Percentiles rank a stretch among this genome's conserved stretches.
phyloP scores from a whole-genome alignment of 1,284 basidiomycete species.

The Fomitopsis palustris region DNA sequence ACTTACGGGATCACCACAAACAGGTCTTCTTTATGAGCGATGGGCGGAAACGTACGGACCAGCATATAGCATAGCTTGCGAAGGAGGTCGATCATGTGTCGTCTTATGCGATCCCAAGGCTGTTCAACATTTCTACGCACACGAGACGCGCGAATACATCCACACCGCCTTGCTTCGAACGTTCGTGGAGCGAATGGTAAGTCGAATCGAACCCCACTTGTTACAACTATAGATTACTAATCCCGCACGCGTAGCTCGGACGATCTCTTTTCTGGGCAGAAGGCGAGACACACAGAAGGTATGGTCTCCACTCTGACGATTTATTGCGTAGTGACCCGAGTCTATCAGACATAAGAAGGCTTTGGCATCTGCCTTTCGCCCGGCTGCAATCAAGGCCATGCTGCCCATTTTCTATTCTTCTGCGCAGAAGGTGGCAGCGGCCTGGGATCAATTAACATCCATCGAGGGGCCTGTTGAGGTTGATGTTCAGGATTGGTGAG shows the following conservation, averaged over 20 bases:
- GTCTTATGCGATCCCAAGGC: constrained; percentile 54
- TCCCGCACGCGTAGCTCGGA: constrained; percentile 36
- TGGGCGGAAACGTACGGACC: constrained; percentile 45
- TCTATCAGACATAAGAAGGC: constrained; percentile 37
- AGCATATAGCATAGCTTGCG: constrained; percentile 38
- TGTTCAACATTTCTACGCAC: constrained; percentile 45
- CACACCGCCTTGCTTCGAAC: constrained; percentile 25
- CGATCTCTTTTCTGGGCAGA: constrained; percentile 48
- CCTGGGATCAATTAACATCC: constrained; percentile 49
- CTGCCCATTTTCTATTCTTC: constrained; percentile 40
- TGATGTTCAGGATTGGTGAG: constrained; percentile 43
- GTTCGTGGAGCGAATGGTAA: constrained; percentile 31
- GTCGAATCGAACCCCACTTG: too few relatives aligned
- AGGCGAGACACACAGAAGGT: constrained; percentile 45
- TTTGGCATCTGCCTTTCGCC: constrained; percentile 38
- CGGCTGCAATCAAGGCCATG: constrained; percentile 34
- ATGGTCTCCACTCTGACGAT: neutral
- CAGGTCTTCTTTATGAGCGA: constrained; percentile 17
- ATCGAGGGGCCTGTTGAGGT: constrained; percentile 35
- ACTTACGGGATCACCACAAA: constrained; percentile 12
- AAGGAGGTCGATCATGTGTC: constrained; percentile 38
- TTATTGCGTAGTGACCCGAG: neutral
- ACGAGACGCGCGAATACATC: constrained; percentile 47
- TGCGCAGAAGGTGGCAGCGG: constrained; percentile 43
- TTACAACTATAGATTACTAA: too few relatives aligned